A percentile compares a stretch with the other conserved stretches of the same genome.
Conservation (phyloP, 2,329 filamentous ascomycete species). For the Drechslera avenae region DNA sequence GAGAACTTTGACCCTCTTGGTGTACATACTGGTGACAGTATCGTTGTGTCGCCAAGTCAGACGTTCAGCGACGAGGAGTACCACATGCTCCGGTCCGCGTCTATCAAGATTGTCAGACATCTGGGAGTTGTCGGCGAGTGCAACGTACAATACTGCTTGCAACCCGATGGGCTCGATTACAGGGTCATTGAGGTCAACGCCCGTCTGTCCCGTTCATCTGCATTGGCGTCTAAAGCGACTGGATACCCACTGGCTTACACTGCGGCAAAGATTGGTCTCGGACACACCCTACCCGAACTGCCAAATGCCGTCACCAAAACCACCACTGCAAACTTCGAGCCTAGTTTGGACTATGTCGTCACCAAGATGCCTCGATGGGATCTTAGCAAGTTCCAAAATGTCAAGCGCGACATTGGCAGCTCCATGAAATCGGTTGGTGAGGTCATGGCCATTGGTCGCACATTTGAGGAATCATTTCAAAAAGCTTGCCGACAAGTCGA, state of each 20-base stretch:
- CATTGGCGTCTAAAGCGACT: constrained; percentile 95
- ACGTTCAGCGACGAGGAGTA: constrained; percentile 98
- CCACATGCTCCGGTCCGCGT: constrained; percentile 96
- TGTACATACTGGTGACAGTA: constrained; percentile 98
- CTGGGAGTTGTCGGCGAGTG: constrained; percentile 97
- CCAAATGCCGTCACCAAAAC: constrained; percentile 99
- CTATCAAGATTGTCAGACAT: constrained; percentile 98
- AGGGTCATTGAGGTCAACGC: constrained; percentile 99
- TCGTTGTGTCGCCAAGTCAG: constrained; percentile 95
- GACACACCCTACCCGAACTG: constrained; percentile 91
- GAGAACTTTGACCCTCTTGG: constrained; percentile 98
- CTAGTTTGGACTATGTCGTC: constrained; percentile 95
- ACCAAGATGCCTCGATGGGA: constrained; percentile 99
- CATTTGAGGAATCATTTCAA: constrained; percentile 98
- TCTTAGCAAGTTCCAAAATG: constrained; percentile 97
- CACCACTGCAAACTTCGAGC: constrained; percentile 98
- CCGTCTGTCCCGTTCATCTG: constrained; percentile 95
- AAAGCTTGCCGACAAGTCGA: constrained; percentile 98
- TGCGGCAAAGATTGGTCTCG: constrained; percentile 96
- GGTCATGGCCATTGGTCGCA: constrained; percentile 98
- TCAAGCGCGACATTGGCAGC: constrained; percentile 95
- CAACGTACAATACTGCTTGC: constrained; percentile 96
- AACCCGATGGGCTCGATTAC: constrained; percentile 96
- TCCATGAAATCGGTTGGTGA: constrained; percentile 99
- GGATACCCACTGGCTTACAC: constrained; percentile 97